A percentile compares a stretch with the other conserved stretches of the same genome.
phyloP scores from a whole-genome alignment of 768 basidiomycete species.

The Paxillus rubicundulus region DNA sequence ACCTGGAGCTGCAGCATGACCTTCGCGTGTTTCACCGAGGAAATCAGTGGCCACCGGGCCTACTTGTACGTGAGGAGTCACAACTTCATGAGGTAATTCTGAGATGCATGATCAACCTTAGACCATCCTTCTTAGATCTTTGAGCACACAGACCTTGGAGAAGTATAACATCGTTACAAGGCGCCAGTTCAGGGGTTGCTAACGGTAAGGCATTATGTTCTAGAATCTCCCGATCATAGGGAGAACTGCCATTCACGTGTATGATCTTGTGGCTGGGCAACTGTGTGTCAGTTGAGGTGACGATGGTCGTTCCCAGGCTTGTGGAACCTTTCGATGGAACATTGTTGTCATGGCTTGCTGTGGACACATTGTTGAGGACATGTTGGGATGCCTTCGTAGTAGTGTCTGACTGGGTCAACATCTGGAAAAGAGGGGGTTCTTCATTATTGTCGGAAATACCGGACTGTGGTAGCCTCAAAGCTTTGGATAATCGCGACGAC shows the following conservation, averaged over 20 bases:
- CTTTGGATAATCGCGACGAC: slow-evolving; percentile 55
- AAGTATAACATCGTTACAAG: slow-evolving; percentile 6
- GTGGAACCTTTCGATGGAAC: slow-evolving; percentile 18
- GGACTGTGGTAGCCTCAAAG: slow-evolving; percentile 18
- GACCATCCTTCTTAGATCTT: background rate
- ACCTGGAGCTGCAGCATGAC: slow-evolving; percentile 2
- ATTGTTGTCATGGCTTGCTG: slow-evolving; percentile 7
- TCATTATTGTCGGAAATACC: slow-evolving; percentile 26
- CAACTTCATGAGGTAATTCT: slow-evolving; percentile 13
- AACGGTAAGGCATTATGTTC: slow-evolving; percentile 14
- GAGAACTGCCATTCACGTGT: slow-evolving; percentile 19
- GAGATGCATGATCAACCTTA: slow-evolving; percentile 11
- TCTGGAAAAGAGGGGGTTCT: slow-evolving; percentile 15
- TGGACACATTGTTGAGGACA: slow-evolving; percentile 12
- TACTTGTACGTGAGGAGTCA: slow-evolving; percentile 13
- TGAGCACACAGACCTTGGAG: slow-evolving; percentile 16
- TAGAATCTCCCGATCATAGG: slow-evolving; percentile 10
- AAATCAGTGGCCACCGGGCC: slow-evolving; percentile 4
- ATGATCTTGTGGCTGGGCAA: slow-evolving; percentile 23
- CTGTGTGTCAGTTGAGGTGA: slow-evolving; percentile 13
- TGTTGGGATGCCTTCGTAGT: slow-evolving; percentile 31
- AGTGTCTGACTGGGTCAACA: slow-evolving; percentile 16
- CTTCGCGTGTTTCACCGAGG: slow-evolving; percentile 6
- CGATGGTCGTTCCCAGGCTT: slow-evolving; percentile 16
- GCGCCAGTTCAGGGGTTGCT: slow-evolving; percentile 5